These are phyloP conservation scores for Nymphaea thermarum DNA, from an alignment of 164 flowering plant species.

Conservation along the genomic window DNA sequence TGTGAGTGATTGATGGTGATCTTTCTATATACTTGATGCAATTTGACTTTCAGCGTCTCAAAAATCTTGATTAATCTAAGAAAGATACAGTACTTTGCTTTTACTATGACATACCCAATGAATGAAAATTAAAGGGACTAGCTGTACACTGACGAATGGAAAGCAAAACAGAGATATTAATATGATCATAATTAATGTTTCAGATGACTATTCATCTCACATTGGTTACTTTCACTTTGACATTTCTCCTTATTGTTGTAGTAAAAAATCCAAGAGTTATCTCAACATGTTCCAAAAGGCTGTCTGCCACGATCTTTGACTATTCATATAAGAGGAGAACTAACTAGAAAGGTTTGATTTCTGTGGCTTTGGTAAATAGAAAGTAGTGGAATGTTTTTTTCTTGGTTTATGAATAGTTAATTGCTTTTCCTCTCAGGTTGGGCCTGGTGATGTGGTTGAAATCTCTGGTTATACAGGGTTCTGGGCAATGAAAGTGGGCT, in stretches of 20 bases:
- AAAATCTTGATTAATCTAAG: background rate
- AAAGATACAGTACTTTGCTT: background rate
- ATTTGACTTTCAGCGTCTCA: too few species aligned
- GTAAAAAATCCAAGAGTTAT: constrained; percentile 96
- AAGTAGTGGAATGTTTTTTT: background rate
- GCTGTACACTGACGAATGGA: background rate
- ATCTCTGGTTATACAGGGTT: constrained; percentile 91
- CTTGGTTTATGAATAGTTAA: background rate
- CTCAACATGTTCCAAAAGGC: constrained; percentile 99
- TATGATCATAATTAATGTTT: too few species aligned
- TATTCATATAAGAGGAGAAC: constrained; percentile 90
- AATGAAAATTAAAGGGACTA: background rate
- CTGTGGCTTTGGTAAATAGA: background rate
- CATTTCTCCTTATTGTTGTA: constrained; percentile 20
- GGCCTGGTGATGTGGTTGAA: constrained; percentile 97
- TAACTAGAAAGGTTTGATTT: constrained; percentile 73
- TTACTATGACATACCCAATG: too few species aligned
- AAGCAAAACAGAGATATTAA: background rate
- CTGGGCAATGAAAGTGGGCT: constrained; percentile 95
- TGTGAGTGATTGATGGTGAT: too few species aligned
- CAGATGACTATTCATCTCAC: background rate
- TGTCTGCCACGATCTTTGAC: constrained; percentile 95
- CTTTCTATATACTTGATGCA: too few species aligned
- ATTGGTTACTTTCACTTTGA: background rate
- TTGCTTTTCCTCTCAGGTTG: constrained; percentile 39